Conservation (phyloP, 768 basidiomycete genomes). For the Kwoniella shandongensis region DNA sequence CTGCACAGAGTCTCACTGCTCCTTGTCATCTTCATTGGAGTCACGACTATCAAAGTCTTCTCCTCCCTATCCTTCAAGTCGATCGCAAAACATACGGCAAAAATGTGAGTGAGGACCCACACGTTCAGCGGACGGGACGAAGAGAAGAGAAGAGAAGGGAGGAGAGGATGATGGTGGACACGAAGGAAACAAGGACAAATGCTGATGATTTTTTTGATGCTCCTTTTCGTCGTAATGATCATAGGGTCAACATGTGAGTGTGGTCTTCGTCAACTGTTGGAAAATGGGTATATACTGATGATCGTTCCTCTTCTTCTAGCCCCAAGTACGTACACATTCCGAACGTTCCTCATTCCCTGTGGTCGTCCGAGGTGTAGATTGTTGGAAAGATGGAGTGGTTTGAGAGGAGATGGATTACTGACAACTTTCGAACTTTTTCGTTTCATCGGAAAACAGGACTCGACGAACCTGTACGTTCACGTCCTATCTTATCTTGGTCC, state of each 20-base stretch:
- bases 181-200: not conserved
- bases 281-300: constrained; percentile 26
- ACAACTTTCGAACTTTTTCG: not conserved
- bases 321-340: constrained; percentile 41
- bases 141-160: not conserved
- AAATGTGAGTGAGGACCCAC: constrained; percentile 35
- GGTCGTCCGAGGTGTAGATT: no score
- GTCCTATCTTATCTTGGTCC: not conserved
- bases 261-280: not conserved
- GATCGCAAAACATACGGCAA: constrained; percentile 15
- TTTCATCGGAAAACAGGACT: constrained; percentile 60
- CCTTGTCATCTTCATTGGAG: constrained; percentile 2
- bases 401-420: not conserved
- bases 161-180: constrained; percentile 2
- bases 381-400: not conserved
- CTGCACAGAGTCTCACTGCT: constrained; percentile 3
- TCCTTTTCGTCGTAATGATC: constrained; percentile 14
- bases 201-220: constrained; percentile 30
- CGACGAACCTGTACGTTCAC: constrained; percentile 86
- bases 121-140: no score
- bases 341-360: no score
- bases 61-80: constrained; percentile 29
- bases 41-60: not conserved
- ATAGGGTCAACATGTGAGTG: constrained; percentile 53
- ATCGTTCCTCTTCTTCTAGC: constrained; percentile 21